Evolutionary conservation across 1,139 yeast species (phyloP), one percentile per base, ranked within the genome.

Genomic region (Debaryomyces psychrophilus): DNA sequence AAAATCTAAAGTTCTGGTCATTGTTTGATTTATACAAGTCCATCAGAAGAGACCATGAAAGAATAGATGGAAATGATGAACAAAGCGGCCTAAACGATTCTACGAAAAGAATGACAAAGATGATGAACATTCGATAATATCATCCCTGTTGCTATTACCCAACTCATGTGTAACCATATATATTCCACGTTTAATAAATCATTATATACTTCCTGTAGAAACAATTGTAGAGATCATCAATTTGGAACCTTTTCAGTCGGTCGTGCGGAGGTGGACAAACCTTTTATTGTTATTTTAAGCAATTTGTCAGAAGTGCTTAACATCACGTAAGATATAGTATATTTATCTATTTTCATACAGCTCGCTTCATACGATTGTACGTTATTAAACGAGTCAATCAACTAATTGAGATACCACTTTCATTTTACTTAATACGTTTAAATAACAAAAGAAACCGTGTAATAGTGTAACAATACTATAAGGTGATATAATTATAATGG

Each of bases 1-100:
- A 95, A 65, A 93, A 92, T 66, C 77, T 95, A 60, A 93, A 93
- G 70, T 93, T 95, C 69, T 95, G 96, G 95, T 86, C 89, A 56
- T 77, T 95, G 25, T 93, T 90, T 67, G 97, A 92, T 57, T 58
- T 70, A 47, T 68, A 69, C 53, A 76, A 76, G 47, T 62, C 67
- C 44, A 62, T 64, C 18, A 56, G 60, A 41, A 55, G 62, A 35
- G 55, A 53, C 29, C 49, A 50, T 23, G 61, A 61, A 37, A 46
- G 51, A 34, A 49, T 50, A 25, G 53, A 52, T 31, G 61, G 57
- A 43, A 54, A 53, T 39, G 57, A 52, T 37, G 58, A 57, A 36
- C 62, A 57, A 37, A 49, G 55, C 33, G 55, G 53, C 25, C 45
- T 60, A 45, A 54, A 45, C 39, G 56, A 53, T 35, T 64, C 62